These are phyloP conservation scores for Hypoxylon lenormandii DNA, from an alignment of 495 filamentous ascomycete genomes.

Conservation along the genomic window DNA sequence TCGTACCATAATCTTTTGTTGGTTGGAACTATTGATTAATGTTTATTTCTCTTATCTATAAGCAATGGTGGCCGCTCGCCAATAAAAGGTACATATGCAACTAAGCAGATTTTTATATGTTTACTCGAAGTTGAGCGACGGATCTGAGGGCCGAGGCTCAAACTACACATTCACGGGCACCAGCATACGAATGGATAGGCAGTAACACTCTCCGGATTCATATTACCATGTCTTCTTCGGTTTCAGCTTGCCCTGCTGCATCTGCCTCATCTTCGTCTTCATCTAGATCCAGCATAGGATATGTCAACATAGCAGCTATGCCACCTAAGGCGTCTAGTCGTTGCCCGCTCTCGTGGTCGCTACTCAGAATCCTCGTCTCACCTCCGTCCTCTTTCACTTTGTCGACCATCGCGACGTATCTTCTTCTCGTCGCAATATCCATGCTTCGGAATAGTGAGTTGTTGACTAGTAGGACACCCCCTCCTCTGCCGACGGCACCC, in stretches of 20 bases:
- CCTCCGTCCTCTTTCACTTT: conserved; percentile 90
- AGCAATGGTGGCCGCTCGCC: too few species aligned
- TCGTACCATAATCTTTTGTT: too few species aligned
- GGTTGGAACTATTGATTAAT: too few species aligned
- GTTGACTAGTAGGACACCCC: conserved; percentile 84
- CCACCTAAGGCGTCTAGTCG: conserved; percentile 85
- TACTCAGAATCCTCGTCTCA: conserved; percentile 86
- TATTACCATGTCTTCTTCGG: conserved; percentile 53
- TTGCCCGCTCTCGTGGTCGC: conserved; percentile 92
- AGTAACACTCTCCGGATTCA: conserved; percentile 37
- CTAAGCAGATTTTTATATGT: too few species aligned
- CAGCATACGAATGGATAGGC: neutral
- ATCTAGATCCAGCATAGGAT: conserved; percentile 81
- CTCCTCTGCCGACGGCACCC: conserved; percentile 87
- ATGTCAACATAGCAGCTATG: conserved; percentile 90
- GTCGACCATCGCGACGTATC: conserved; percentile 88
- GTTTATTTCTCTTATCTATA: too few species aligned
- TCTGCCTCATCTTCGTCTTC: conserved; percentile 67
- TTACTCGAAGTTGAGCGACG: too few species aligned
- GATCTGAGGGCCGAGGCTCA: too few species aligned
- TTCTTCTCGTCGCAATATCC: conserved; percentile 80
- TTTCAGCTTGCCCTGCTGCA: conserved; percentile 41
- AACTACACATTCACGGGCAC: neutral
- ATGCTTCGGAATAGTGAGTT: conserved; percentile 87
- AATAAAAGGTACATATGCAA: too few species aligned